phyloP scores from a whole-genome alignment of 139 green algal genomes.

The Tetratostichococcus sp. region DNA sequence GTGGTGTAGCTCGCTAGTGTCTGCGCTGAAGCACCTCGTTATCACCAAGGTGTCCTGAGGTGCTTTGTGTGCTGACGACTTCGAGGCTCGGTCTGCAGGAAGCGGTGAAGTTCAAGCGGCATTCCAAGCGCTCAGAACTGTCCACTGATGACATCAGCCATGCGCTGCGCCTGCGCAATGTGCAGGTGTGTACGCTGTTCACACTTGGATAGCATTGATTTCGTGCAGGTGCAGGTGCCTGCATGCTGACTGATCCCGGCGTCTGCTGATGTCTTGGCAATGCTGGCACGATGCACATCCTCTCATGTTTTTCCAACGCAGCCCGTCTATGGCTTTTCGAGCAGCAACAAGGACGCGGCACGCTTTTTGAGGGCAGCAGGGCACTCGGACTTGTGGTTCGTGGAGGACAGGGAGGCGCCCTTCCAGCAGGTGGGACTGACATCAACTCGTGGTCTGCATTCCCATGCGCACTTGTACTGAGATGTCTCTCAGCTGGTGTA shows the following conservation, averaged over 20 bases:
- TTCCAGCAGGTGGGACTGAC: conserved; percentile 43
- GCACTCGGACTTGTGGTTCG: conserved; percentile 69
- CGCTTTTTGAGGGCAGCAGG: conserved; percentile 62
- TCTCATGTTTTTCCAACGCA: conserved; percentile 14
- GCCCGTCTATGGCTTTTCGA: conserved; percentile 75
- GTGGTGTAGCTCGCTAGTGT: no score
- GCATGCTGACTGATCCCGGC: no score
- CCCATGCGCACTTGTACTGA: no score
- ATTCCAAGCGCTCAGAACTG: conserved; percentile 70
- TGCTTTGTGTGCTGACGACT: no score
- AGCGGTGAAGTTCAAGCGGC: conserved; percentile 79
- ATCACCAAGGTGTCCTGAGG: no score
- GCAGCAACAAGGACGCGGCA: conserved; percentile 45
- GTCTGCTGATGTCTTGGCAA: no score
- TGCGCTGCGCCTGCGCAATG: conserved; percentile 69
- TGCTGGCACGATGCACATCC: not conserved
- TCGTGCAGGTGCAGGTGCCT: no score
- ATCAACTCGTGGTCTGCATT: no score
- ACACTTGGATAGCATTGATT: not conserved
- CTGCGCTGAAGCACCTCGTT: no score
- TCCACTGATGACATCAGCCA: conserved; percentile 76
- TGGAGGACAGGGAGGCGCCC: conserved; percentile 49
- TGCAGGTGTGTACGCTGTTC: conserved; percentile 43
- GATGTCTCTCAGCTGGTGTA: no score
- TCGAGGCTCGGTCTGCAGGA: no score